Evolutionary conservation across 139 green algal species (phyloP).

Genomic region (Coelastrella sp.): DNA sequence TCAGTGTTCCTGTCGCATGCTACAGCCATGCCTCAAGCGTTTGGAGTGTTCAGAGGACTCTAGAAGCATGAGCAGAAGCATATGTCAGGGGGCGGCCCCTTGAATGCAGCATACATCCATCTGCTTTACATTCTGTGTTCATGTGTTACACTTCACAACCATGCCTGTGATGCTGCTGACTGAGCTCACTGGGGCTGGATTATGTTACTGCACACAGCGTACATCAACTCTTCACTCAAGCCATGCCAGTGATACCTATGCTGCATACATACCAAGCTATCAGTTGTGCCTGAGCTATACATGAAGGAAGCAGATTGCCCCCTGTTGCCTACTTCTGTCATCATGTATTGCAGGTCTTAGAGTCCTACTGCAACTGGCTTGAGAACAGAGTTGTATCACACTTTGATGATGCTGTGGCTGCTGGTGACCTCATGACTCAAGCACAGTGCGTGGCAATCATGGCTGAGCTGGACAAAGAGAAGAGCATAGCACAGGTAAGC

Average conservation of each 20-base stretch:
- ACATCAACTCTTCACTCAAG: too few relatives aligned
- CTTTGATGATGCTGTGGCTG: slow-evolving; percentile 72
- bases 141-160: too few relatives aligned
- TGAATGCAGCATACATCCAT: neutral
- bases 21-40: too few relatives aligned
- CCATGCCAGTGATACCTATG: too few relatives aligned
- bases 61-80: neutral
- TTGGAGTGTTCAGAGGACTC: neutral
- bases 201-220: too few relatives aligned
- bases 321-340: neutral
- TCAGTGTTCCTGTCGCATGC: too few relatives aligned
- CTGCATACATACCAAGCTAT: too few relatives aligned
- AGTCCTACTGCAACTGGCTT: slow-evolving; percentile 73
- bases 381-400: slow-evolving; percentile 74
- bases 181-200: too few relatives aligned
- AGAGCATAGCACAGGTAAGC: slow-evolving; percentile 49
- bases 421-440: slow-evolving; percentile 66
- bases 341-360: slow-evolving; percentile 52
- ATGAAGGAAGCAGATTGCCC: too few relatives aligned
- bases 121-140: neutral
- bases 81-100: neutral
- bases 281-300: too few relatives aligned
- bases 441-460: slow-evolving; percentile 76
- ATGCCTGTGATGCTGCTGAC: too few relatives aligned
- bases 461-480: slow-evolving; percentile 61